Percentiles rank a stretch among this genome's conserved stretches.
Evolutionary conservation across 2,329 filamentous ascomycete genomes (phyloP).

Genomic region (Macrophomina pseudophaseolina): DNA sequence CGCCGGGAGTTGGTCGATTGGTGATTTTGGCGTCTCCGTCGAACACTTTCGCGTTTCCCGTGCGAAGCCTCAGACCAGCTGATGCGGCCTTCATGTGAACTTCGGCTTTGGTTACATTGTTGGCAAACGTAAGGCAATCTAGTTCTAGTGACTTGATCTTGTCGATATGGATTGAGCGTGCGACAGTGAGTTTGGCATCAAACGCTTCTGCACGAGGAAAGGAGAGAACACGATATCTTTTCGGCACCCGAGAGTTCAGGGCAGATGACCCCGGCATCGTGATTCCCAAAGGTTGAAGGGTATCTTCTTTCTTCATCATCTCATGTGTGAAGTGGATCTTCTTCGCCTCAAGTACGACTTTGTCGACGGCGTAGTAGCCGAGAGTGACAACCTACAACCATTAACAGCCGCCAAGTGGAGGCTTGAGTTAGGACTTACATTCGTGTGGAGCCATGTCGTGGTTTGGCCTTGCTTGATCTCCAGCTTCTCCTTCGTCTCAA

Average conservation of each 20-base stretch:
- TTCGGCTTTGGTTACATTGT: constrained; percentile 60
- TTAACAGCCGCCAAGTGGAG: constrained; percentile 36
- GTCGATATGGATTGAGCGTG: constrained; percentile 78
- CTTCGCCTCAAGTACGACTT: constrained; percentile 67
- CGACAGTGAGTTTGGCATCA: constrained; percentile 68
- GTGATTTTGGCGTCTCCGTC: constrained; percentile 49
- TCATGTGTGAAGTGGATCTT: constrained; percentile 72
- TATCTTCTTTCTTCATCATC: constrained; percentile 57
- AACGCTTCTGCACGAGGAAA: constrained; percentile 74
- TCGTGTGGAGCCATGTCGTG: constrained; percentile 56
- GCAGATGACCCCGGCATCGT: constrained; percentile 45
- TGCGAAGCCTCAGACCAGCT: constrained; percentile 63
- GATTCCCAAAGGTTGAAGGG: constrained; percentile 55
- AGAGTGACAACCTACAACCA: constrained; percentile 63
- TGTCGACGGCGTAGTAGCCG: constrained; percentile 77
- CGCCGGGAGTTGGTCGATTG: constrained; percentile 51
- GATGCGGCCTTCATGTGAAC: constrained; percentile 63
- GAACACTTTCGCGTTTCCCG: constrained; percentile 54
- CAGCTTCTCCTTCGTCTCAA: constrained; percentile 57
- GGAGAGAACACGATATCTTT: constrained; percentile 67
- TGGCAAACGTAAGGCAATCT: constrained; percentile 74
- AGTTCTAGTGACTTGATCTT: constrained; percentile 79
- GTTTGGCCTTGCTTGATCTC: constrained; percentile 62
- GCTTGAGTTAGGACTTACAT: constrained; percentile 40
- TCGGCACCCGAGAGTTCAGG: constrained; percentile 39